phyloP scores from a whole-genome alignment of 2,329 filamentous ascomycete genomes.

The Paramyrothecium roridum region DNA sequence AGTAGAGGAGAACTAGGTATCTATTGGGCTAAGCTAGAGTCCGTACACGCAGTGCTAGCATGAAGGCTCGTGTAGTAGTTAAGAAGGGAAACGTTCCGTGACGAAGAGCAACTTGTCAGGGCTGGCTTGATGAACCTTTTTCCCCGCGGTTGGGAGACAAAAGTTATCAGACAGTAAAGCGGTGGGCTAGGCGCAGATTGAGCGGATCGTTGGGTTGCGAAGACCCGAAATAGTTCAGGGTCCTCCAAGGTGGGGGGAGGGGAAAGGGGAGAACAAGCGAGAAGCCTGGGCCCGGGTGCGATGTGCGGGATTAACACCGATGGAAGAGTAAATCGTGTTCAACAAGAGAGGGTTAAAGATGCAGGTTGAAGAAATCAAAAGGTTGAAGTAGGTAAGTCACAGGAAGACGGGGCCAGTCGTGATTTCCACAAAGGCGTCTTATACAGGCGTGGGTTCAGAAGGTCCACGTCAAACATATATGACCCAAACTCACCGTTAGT shows the following conservation, averaged over 20 bases:
- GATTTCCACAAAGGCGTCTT: not conserved
- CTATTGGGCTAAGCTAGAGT: not conserved
- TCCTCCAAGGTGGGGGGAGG: not conserved
- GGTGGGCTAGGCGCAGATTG: not conserved
- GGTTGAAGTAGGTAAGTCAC: too few species aligned
- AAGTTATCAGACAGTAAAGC: not conserved
- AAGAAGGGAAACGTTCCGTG: not conserved
- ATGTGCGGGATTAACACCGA: conserved; percentile 1
- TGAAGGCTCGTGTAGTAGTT: not conserved
- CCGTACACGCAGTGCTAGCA: not conserved
- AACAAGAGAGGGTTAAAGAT: not conserved
- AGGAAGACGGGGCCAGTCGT: not conserved
- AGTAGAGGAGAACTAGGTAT: not conserved
- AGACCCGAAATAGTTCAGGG: not conserved
- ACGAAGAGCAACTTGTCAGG: too few species aligned
- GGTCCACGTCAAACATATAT: not conserved
- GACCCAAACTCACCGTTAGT: not conserved
- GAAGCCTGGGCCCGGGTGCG: not conserved
- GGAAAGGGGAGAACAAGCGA: not conserved
- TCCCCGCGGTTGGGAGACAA: not conserved
- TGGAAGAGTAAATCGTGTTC: not conserved
- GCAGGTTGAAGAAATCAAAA: not conserved
- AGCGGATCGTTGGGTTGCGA: not conserved
- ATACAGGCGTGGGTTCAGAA: not conserved
- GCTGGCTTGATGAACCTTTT: too few species aligned